Evolutionary conservation across 225 moss, liverwort and hornwort genomes (phyloP).

Genomic region (Pseudoscleropodium purum): DNA sequence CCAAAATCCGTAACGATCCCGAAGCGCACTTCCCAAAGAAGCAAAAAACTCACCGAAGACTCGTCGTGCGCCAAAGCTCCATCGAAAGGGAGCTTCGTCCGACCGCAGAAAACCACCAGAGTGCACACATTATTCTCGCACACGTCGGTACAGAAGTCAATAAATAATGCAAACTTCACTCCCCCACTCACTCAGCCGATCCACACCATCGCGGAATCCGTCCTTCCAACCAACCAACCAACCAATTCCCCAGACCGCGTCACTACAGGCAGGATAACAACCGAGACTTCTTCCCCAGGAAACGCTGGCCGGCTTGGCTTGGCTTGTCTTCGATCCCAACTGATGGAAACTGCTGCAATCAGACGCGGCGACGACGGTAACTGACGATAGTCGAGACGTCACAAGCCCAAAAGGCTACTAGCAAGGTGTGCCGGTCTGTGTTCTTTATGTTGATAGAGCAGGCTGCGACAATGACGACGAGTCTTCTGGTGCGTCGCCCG

Average conservation of each 20-base stretch:
- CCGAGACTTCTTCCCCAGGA: neutral
- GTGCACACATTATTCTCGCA: neutral
- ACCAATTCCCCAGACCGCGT: neutral
- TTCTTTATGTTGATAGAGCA: neutral
- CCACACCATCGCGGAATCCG: neutral
- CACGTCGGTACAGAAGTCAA: neutral
- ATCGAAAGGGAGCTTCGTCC: neutral
- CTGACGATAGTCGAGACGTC: neutral
- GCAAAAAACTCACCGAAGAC: neutral
- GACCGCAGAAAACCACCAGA: neutral
- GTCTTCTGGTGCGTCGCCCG: neutral
- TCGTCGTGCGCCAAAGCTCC: neutral
- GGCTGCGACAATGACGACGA: neutral
- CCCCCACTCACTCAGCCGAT: neutral
- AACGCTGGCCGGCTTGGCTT: neutral
- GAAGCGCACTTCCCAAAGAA: neutral
- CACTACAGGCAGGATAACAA: neutral
- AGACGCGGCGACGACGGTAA: neutral
- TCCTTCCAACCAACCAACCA: neutral
- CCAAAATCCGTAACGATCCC: neutral
- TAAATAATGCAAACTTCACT: too few species aligned
- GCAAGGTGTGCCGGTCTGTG: neutral
- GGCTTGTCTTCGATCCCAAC: neutral
- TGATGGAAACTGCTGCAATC: neutral
- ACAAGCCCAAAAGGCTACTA: neutral